Percentiles rank a stretch among this genome's conserved stretches.
Evolutionary conservation across 139 green algal species (phyloP).

Genomic region (Picocystis salinarum): DNA sequence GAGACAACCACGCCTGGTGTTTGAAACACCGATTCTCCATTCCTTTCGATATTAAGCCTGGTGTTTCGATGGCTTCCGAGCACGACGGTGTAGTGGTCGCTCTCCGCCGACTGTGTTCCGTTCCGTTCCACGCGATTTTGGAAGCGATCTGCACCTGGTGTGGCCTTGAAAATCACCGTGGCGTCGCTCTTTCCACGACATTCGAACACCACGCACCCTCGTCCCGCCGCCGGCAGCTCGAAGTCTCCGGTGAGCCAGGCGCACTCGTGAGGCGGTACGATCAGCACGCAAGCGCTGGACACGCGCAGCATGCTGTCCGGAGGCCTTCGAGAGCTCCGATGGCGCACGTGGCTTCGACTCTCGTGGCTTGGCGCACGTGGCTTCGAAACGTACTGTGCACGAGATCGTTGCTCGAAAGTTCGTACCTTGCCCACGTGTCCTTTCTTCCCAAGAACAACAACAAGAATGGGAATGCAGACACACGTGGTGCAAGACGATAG

Average conservation of each 20-base stretch:
- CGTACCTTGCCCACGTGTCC: too few species aligned
- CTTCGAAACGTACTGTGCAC: too few species aligned
- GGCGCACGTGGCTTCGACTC: too few species aligned
- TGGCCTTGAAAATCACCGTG: constrained; percentile 13
- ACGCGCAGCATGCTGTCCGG: constrained; percentile 11
- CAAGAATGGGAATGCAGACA: too few species aligned
- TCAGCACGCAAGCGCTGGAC: constrained; percentile 8
- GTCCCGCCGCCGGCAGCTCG: background rate
- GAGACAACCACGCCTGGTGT: constrained; percentile 6
- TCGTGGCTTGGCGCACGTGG: too few species aligned
- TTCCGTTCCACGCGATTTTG: too few species aligned
- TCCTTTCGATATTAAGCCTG: constrained; percentile 12
- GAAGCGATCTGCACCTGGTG: too few species aligned
- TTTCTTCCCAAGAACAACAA: too few species aligned
- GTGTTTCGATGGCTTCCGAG: constrained; percentile 13
- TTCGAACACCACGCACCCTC: constrained; percentile 11
- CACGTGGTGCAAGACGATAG: too few species aligned
- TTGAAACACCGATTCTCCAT: constrained; percentile 6
- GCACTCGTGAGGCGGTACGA: constrained; percentile 14
- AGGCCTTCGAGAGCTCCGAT: too few species aligned
- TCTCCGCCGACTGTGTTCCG: too few species aligned
- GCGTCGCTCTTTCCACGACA: constrained; percentile 11
- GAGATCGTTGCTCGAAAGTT: too few species aligned
- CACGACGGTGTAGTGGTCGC: constrained; percentile 11
- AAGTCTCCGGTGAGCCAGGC: constrained; percentile 11